Conservation (phyloP, 441 rosid genomes). For the Metrosideros polymorpha region DNA sequence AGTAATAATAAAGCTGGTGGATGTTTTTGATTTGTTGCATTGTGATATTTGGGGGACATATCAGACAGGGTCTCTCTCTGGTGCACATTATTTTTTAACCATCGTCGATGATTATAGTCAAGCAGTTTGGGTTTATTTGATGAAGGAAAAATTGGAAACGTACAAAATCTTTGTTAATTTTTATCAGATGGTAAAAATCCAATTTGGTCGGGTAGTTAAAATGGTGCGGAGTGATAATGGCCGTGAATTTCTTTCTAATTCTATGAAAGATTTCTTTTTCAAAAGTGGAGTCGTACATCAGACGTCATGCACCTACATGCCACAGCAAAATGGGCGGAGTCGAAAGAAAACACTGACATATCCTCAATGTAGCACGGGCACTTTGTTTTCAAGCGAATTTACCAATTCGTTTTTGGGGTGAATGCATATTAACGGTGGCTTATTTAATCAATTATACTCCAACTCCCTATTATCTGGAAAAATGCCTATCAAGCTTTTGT, state of each 20-base stretch:
- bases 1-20: not conserved
- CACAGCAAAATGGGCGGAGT: not conserved
- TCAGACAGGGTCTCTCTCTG: too few relatives aligned
- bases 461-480: not conserved
- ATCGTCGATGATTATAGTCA: not conserved
- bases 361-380: not conserved
- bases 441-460: not conserved
- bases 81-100: not conserved
- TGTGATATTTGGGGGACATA: not conserved
- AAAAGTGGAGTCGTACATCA: not conserved
- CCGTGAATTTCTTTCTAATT: not conserved
- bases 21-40: not conserved
- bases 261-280: not conserved
- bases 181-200: not conserved
- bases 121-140: not conserved
- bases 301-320: not conserved
- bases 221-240: fast-evolving
- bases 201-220: not conserved
- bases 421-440: not conserved
- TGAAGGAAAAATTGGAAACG: not conserved
- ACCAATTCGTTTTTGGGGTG: not conserved
- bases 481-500: not conserved
- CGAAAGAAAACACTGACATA: not conserved
- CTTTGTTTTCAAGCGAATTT: not conserved
- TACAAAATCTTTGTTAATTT: not conserved